Percentiles rank a stretch among this genome's conserved stretches.
phyloP scores from a whole-genome alignment of 352 stramenopile species.

The Phytophthora macrochlamydospora region DNA sequence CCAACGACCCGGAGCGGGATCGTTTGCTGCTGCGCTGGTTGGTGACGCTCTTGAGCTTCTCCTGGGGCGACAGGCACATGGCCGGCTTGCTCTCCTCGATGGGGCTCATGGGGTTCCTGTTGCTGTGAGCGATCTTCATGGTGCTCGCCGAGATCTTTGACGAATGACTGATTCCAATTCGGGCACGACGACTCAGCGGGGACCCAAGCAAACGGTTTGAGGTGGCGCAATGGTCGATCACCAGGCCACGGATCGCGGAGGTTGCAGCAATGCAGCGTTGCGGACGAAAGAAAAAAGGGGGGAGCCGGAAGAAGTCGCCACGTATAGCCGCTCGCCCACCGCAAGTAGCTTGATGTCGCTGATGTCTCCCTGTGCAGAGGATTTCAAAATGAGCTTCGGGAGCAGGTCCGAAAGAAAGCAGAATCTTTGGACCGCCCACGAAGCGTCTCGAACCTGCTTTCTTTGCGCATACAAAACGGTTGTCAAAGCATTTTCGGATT shows the following conservation, averaged over 20 bases:
- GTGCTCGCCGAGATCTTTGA: constrained; percentile 26
- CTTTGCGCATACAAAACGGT: not conserved
- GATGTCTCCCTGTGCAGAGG: constrained; percentile 23
- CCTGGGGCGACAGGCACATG: constrained; percentile 73
- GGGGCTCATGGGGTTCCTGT: constrained; percentile 34
- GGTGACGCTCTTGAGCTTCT: constrained; percentile 56
- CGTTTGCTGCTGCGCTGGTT: constrained; percentile 42
- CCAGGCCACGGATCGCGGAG: constrained; percentile 9
- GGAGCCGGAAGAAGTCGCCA: constrained; percentile 10
- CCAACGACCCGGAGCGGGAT: constrained; percentile 1
- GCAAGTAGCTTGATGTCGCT: constrained; percentile 33
- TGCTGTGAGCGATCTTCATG: not conserved
- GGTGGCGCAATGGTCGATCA: constrained; percentile 24
- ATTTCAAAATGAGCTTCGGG: constrained; percentile 40
- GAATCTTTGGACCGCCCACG: constrained; percentile 19
- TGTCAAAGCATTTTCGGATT: not conserved
- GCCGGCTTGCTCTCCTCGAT: constrained; percentile 53
- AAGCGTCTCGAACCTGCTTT: constrained; percentile 34
- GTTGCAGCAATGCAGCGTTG: constrained; percentile 6
- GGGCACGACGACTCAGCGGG: constrained; percentile 11
- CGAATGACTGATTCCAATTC: constrained; percentile 10
- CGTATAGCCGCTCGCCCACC: constrained; percentile 33
- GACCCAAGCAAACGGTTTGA: constrained; percentile 4
- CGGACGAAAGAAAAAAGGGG: constrained; percentile 3
- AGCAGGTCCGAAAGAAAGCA: constrained; percentile 30